Evolutionary conservation across 2,329 filamentous ascomycete species (phyloP), one percentile per base, ranked within the genome.

Genomic region (Fragosphaeria purpurea): DNA sequence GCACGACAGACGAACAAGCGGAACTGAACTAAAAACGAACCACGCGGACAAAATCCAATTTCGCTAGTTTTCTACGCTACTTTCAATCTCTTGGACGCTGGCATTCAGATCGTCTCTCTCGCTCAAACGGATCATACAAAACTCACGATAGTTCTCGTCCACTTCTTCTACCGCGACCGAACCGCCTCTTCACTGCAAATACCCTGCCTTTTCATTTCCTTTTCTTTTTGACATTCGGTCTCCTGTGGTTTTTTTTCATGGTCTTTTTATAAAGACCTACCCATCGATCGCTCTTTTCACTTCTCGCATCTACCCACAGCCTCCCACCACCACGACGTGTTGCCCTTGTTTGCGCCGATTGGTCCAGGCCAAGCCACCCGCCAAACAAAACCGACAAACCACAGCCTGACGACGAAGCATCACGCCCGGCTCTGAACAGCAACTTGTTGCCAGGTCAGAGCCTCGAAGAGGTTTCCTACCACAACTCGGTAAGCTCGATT

Each of bases 11-110:
- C 35, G 12, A 30, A 41, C 30, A 13, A 30, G 10, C 42, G n/a
- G n/a, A 11, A 49, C n/a, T 31, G 10, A 8, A 8, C 30, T 38
- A 34, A 46, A 46, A 46, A 11, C n/a, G 10, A 44, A 41, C 49
- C 49, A 51, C 49, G 49, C 46, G 49, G 44, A 47, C 49, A 47
- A 5, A 12, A 12, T 37, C 11, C 34, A 40, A 10, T 32, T 40
- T 44, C 49, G 49, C 49, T 47, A 47, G 44, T 40, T 11, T 22
- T 22, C 44, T 51, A 44, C 49, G 44, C 44, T 51, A 44, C 49
- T 45, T 44, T 9, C 38, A 35, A 41, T 22, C 42, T 39, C 31
- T 41, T 40, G 32, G 41, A 48, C 34, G 34, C 33, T 22, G 22
- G 22, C 22, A 22, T 22, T 22, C 22, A 22, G 22, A 22, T 22